Base-by-base conservation (phyloP, 1,139 yeast genomes). In the Geotrichum bryndzae region DNA sequence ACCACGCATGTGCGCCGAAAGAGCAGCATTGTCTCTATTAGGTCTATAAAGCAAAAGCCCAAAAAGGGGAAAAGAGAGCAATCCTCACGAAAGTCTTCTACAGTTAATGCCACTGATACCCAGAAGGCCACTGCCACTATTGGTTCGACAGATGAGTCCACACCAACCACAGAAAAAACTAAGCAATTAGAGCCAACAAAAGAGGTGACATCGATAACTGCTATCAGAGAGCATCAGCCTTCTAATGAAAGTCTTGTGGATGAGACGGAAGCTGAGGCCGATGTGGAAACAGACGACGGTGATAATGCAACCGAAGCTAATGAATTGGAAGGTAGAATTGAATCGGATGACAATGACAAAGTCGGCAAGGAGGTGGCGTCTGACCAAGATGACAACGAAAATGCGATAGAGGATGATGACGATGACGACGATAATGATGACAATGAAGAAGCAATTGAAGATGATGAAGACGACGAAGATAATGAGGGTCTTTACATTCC, bases 401-500 rank as follows among this genome's bases (percentile, higher is more conserved):
- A 60, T 33, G 61, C 51, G 38, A 56, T 60, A 33, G 65, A 56
- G 2, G 65, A 64, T 13, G 54, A 54, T 3, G 56, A 51, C n/a
- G 51, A 53, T 8, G 64, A 69, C 15, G 69, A 69, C 7, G 68
- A 66, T 3, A 69, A 66, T 53, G 66, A 66, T 3, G 72, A 67
- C 1, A 68, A 63, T 10, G 72, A 70, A 3, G 76, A 69, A 57
- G 68, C 60, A 7, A 70, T 67, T n/a, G 69, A 69, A 7, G 68
- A 66, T 3, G 69, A 66, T 53, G 66, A 66, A 5, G 72, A 67
- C 1, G 69, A 63, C 10, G 72, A 70, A 3, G 76, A 75, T 15
- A 77, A 77, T 33, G 87, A 84, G 27, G 89, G 85, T 5, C 75
- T 85, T 10, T 87, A 87, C 68, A 79, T 87, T 22, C 90, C 90